Evolutionary conservation across 768 basidiomycete species (phyloP).

Genomic region (Myochromella boudieri): DNA sequence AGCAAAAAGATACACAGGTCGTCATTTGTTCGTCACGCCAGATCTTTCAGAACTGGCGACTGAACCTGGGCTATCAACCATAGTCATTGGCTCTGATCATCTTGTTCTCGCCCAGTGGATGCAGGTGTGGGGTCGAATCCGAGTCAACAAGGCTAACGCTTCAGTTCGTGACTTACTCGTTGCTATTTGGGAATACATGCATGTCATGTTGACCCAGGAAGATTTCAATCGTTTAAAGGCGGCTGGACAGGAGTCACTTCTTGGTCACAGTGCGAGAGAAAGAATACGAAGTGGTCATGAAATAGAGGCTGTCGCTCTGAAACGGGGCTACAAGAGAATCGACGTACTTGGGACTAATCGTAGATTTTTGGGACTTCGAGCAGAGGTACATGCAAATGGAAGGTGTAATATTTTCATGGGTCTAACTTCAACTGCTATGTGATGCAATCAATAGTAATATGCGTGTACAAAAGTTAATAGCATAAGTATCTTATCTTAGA

Average conservation of each 20-base stretch:
- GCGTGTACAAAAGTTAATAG: neutral
- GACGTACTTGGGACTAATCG: conserved; percentile 49
- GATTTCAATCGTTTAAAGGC: conserved; percentile 28
- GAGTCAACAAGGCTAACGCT: conserved; percentile 34
- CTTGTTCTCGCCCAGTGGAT: conserved; percentile 40
- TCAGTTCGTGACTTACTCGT: conserved; percentile 47
- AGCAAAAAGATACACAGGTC: conserved; percentile 31
- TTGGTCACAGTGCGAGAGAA: conserved; percentile 26
- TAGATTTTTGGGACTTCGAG: conserved; percentile 45
- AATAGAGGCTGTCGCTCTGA: conserved; percentile 37
- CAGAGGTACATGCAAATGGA: conserved; percentile 33
- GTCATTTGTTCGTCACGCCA: conserved; percentile 25
- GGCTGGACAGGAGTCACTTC: conserved; percentile 3
- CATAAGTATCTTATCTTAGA: neutral
- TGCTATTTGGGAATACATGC: conserved; percentile 50
- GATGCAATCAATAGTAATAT: no score
- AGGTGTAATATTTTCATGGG: conserved; percentile 49
- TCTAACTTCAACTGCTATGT: conserved; percentile 35
- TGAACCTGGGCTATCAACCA: conserved; percentile 26
- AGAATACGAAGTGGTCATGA: conserved; percentile 40
- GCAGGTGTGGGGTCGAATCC: conserved; percentile 50
- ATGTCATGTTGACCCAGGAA: conserved; percentile 34
- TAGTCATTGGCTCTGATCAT: conserved; percentile 40
- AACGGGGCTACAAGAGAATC: conserved; percentile 43
- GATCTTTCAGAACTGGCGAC: conserved; percentile 33